Evolutionary conservation across 2,329 filamentous ascomycete genomes (phyloP), one percentile per base, ranked within the genome.

Genomic region (Hypoxylon sp.): DNA sequence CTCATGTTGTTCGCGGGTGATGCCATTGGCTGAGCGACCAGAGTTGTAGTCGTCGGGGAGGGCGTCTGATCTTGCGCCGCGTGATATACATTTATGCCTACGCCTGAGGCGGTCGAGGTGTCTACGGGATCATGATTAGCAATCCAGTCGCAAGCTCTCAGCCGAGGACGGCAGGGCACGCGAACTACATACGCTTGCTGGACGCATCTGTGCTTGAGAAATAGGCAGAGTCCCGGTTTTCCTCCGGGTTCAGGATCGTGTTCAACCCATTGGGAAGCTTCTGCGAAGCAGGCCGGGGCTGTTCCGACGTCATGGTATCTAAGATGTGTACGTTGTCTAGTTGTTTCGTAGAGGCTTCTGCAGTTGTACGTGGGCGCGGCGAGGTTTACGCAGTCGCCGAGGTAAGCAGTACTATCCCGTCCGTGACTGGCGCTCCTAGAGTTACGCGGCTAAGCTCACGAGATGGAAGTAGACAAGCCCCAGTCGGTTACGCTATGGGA

Each of bases 1-100:
- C 84, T 88, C 86, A 88, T 88, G 68, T 83, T 82, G 65, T 81
- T 81, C 11, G 80, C 79, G 4, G 85, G 83, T 6, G 85, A 87
- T 29, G 83, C 75, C 15, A 86, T 71, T 8, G 83, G 73, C 40
- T 83, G 83, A 1, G 81, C 79, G 15, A 81, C 69, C 56, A 81
- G 73, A 66, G 81, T 81, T 33, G 78, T 74, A 35, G 81, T 77
- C 15, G 83, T 82, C 7, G 85, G 85, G 1, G 85, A 88, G 0
- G 85, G 85, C 1, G 85, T 88, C 73, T 87, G 87, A 67, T 88
- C 85, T 26, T 78, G 75, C 17, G 78, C 77, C 3, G 81, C 79
- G 11, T 83, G 80, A 58, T 83, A 85, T 52, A 78, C 70, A 62
- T 71, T 73, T 50, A 77, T 72, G 20, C 73, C 75, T 59, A 74